phyloP scores from a whole-genome alignment of 2,329 filamentous ascomycete genomes.

The Penicillium sp. region DNA sequence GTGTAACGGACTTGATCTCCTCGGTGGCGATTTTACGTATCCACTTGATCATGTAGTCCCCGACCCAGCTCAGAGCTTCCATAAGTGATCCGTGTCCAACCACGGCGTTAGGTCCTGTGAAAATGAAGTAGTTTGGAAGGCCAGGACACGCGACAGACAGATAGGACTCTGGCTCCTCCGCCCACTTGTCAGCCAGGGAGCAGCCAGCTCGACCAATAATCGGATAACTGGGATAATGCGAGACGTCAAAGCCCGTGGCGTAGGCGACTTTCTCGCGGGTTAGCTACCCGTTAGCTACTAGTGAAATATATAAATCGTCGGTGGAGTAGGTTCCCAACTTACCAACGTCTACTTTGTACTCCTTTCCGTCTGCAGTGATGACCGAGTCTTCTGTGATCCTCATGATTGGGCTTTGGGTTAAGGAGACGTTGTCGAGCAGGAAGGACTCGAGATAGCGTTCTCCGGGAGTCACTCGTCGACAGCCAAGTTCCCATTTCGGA shows the following conservation, averaged over 20 bases:
- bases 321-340: not conserved
- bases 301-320: no score
- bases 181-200: no score
- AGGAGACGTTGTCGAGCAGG: not conserved
- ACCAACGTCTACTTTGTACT: conserved; percentile 10
- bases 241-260: conserved; percentile 1
- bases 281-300: no score
- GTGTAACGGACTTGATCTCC: conserved; percentile 40
- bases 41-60: conserved; percentile 49
- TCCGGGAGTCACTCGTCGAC: conserved; percentile 9
- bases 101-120: conserved; percentile 38
- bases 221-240: no score
- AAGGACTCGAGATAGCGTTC: conserved; percentile 14
- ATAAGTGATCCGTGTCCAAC: conserved; percentile 45
- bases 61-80: conserved; percentile 43
- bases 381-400: not conserved
- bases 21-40: conserved; percentile 35
- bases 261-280: no score
- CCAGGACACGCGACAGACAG: no score
- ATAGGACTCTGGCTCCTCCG: no score
- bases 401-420: not conserved
- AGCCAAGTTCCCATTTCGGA: conserved; percentile 5
- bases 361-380: not conserved
- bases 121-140: conserved; percentile 51
- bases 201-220: conserved; percentile 27